A percentile compares a stretch with the other conserved stretches of the same genome.
These are phyloP conservation scores for Chlorella sp. DNA, from an alignment of 139 green algal species.

Conservation along the genomic window DNA sequence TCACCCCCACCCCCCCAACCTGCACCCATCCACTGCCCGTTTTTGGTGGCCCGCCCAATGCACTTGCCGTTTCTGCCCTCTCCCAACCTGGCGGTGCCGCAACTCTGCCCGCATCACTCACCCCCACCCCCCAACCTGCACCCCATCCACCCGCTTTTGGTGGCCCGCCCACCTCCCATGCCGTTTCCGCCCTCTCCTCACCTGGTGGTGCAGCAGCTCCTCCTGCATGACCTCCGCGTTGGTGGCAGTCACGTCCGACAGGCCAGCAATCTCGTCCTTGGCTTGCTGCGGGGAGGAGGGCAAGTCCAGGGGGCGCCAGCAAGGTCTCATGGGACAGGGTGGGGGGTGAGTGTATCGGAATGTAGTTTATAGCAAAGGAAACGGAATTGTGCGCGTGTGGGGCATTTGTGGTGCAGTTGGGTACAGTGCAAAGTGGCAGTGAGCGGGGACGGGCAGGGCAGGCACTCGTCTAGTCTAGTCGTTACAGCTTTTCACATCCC, in stretches of 20 bases:
- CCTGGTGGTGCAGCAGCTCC: constrained; percentile 32
- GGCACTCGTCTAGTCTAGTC: no score
- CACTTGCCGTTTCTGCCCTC: no score
- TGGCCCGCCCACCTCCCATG: background rate
- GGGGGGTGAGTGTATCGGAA: background rate
- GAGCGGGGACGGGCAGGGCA: background rate
- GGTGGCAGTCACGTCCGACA: background rate
- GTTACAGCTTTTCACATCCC: no score
- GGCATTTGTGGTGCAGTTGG: background rate
- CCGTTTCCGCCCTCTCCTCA: background rate
- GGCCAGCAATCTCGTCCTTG: constrained; percentile 14
- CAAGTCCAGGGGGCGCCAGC: no score
- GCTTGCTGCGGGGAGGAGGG: constrained; percentile 4
- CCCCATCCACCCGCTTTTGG: no score
- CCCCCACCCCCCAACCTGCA: background rate
- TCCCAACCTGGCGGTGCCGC: background rate
- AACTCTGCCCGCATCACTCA: background rate
- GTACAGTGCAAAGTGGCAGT: background rate
- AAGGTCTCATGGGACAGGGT: background rate
- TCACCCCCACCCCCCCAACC: background rate
- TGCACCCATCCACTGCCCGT: no score
- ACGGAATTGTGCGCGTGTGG: no score
- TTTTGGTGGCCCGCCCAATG: no score
- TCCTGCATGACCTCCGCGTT: constrained; percentile 24
- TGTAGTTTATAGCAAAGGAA: background rate